Percentiles rank a stretch among this genome's conserved stretches.
These are phyloP conservation scores for Yamadazyma akitaensis DNA, from an alignment of 805 yeast species.

Conservation along the genomic window DNA sequence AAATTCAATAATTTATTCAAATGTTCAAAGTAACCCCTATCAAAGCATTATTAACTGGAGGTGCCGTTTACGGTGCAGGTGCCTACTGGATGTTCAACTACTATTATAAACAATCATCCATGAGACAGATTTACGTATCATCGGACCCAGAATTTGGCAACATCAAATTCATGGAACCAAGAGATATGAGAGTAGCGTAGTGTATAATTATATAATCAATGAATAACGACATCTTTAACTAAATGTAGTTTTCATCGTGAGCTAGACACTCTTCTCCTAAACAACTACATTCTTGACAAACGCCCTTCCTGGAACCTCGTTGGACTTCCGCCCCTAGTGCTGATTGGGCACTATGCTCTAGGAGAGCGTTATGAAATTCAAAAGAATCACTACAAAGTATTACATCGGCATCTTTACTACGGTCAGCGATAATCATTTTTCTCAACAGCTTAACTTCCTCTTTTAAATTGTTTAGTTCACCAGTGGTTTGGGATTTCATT, in stretches of 20 bases:
- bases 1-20: background rate
- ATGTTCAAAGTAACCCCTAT: slow-evolving; percentile 16
- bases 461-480: too few relatives aligned
- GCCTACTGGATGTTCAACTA: slow-evolving; percentile 30
- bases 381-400: too few relatives aligned
- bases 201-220: background rate
- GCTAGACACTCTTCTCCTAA: background rate
- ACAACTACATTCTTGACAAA: background rate
- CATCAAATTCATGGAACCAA: slow-evolving; percentile 23
- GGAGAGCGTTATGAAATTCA: too few relatives aligned
- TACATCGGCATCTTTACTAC: too few relatives aligned
- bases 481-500: too few relatives aligned
- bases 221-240: background rate
- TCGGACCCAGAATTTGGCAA: slow-evolving; percentile 27
- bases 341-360: too few relatives aligned
- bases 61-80: slow-evolving; percentile 29
- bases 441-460: too few relatives aligned
- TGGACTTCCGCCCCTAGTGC: too few relatives aligned
- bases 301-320: too few relatives aligned
- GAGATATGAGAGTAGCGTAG: slow-evolving; percentile 7
- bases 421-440: too few relatives aligned
- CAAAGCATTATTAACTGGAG: slow-evolving; percentile 31
- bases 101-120: slow-evolving; percentile 28
- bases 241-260: too few relatives aligned
- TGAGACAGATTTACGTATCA: slow-evolving; percentile 27